These are phyloP conservation scores for Anethum foeniculum DNA, from an alignment of 140 eudicot genomes.

Conservation along the genomic window DNA sequence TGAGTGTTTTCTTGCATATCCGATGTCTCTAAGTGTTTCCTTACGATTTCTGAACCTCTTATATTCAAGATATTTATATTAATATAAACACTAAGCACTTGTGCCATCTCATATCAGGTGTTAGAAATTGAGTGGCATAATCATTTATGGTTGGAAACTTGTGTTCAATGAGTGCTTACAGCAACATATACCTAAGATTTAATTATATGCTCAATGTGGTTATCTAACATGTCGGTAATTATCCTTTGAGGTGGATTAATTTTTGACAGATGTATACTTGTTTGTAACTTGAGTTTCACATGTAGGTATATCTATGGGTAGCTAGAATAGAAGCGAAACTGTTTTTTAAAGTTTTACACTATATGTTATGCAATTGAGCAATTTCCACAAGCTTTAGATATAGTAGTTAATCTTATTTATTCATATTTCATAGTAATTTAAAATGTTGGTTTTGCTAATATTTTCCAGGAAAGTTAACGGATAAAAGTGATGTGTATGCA, in stretches of 20 bases:
- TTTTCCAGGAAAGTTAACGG: conserved; percentile 55
- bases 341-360: background rate
- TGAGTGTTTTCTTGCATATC: conserved; percentile 14
- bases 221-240: background rate
- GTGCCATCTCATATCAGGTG: background rate
- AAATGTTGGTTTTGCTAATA: background rate
- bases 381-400: background rate
- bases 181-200: background rate
- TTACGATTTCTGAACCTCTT: background rate
- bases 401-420: background rate
- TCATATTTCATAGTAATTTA: background rate
- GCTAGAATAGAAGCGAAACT: background rate
- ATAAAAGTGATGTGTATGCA: conserved; percentile 76
- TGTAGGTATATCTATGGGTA: background rate
- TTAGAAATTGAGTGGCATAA: background rate
- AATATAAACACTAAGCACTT: background rate
- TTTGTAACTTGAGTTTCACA: background rate
- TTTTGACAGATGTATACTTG: background rate
- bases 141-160: background rate
- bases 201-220: background rate
- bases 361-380: background rate
- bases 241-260: background rate
- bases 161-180: background rate
- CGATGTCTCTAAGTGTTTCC: background rate
- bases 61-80: no score